Evolutionary conservation across 2,329 filamentous ascomycete genomes (phyloP).

Genomic region (Mycocentrospora acerina): DNA sequence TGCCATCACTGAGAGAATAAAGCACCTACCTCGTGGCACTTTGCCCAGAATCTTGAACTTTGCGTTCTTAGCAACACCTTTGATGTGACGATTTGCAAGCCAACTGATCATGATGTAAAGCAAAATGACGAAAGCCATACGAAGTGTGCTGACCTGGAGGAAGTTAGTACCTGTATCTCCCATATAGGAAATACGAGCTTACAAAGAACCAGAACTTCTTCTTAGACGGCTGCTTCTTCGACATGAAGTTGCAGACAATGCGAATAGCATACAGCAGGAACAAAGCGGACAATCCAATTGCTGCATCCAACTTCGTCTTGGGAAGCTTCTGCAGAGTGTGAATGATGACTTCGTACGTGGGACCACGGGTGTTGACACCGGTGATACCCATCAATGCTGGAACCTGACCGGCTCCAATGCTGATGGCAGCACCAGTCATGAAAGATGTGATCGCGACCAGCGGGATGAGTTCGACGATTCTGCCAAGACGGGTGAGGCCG

Average conservation of each 20-base stretch:
- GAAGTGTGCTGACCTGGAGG: conserved; percentile 66
- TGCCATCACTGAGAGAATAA: not conserved
- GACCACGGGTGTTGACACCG: conserved; percentile 70
- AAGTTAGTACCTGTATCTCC: not conserved
- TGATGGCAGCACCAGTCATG: conserved; percentile 96
- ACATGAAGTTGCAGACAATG: conserved; percentile 62
- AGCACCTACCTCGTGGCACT: conserved; percentile 69
- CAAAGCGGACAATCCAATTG: conserved; percentile 81
- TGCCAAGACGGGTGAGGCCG: conserved; percentile 78
- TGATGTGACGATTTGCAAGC: conserved; percentile 65
- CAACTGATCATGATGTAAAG: conserved; percentile 91
- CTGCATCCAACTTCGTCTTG: conserved; percentile 71
- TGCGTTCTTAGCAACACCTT: conserved; percentile 51
- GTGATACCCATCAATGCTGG: conserved; percentile 78
- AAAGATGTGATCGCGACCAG: conserved; percentile 89
- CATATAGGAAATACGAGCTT: not conserved
- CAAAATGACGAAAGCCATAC: conserved; percentile 88
- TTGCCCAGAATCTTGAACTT: conserved; percentile 71
- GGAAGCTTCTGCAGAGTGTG: conserved; percentile 76
- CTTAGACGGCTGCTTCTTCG: conserved; percentile 67
- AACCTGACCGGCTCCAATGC: conserved; percentile 81
- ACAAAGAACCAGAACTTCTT: conserved; percentile 85
- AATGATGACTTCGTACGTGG: conserved; percentile 83
- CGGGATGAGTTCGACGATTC: conserved; percentile 92
- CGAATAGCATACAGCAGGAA: conserved; percentile 72